Percentiles rank a stretch among this genome's conserved stretches.
Conservation (phyloP, 768 basidiomycete species). For the Pulveroboletus sp. region DNA sequence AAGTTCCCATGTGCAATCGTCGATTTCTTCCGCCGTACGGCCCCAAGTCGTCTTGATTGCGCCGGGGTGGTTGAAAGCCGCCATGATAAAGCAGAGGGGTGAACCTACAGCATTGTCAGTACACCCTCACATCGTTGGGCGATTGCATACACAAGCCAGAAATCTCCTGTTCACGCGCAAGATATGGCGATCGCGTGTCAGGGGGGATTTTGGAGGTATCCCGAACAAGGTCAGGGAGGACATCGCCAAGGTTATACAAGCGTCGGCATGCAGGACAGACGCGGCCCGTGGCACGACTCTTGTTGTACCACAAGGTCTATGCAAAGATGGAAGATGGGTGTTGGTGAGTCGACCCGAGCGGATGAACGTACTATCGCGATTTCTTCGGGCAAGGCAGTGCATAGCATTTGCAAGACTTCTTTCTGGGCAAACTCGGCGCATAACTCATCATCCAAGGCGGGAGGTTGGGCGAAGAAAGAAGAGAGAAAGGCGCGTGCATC, state of each 20-base stretch:
- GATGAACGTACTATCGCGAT: slow-evolving; percentile 54
- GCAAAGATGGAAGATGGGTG: neutral
- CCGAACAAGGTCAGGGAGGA: slow-evolving; percentile 46
- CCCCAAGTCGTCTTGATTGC: slow-evolving; percentile 71
- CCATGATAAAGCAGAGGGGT: slow-evolving; percentile 70
- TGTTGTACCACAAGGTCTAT: slow-evolving; percentile 83
- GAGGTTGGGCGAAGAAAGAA: slow-evolving; percentile 64
- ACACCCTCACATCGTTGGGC: neutral
- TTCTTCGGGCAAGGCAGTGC: slow-evolving; percentile 66
- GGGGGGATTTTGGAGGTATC: slow-evolving; percentile 14
- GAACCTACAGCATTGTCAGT: slow-evolving; percentile 50
- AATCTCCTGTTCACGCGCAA: slow-evolving; percentile 59
- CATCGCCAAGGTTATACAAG: slow-evolving; percentile 66
- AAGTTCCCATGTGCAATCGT: slow-evolving; percentile 59
- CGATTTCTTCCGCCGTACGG: slow-evolving; percentile 60
- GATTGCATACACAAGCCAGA: slow-evolving; percentile 69
- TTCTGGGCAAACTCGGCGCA: slow-evolving; percentile 77
- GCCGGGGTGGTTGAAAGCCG: slow-evolving; percentile 58
- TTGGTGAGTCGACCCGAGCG: neutral
- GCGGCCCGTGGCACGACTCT: slow-evolving; percentile 64
- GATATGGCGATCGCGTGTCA: slow-evolving; percentile 35
- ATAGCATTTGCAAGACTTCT: slow-evolving; percentile 72
- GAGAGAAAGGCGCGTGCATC: slow-evolving; percentile 61
- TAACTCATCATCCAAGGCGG: slow-evolving; percentile 57
- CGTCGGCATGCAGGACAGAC: slow-evolving; percentile 78